Evolutionary conservation across 2,329 filamentous ascomycete species (phyloP), one percentile per base, ranked within the genome.

Genomic region (Herpotrichia juniperi): DNA sequence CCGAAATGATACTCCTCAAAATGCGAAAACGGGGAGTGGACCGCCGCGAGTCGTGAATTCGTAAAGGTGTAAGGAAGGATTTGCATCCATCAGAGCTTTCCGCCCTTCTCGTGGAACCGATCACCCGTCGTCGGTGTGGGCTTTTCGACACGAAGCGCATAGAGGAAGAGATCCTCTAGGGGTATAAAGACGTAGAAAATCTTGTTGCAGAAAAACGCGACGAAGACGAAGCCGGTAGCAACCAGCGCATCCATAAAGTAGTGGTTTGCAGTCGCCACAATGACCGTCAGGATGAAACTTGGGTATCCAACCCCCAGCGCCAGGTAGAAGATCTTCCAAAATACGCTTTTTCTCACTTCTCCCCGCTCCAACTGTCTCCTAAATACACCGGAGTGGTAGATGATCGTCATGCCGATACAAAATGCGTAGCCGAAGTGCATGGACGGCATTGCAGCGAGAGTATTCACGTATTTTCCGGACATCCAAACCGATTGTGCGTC

Each of bases 191-290:
- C 70, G 43, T 79, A 72, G 64, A 81, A 81, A 19, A 83, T 57
- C 49, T 75, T 74, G 63, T 84, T 84, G 56, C 73, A 74, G 4
- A 74, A 42, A 57, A 81, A 83, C 2, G 77, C 76, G 11, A 82
- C 42, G 4, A 74, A 68, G 2, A 81, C 80, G 17, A 79, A 80
- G 51, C 76, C 69, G 1, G 76, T 77, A 11, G 81, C 81, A 5
- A 81, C 76, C 14, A 78, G 62, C 0, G 81, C 81, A 61, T 84
- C 82, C 51, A 84, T 73, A 72, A 78, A 83, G 67, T 83, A 88
- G 63, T 84, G 84, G 61, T 87, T 87, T 28, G 83, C 84, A 0
- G 84, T 87, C 14, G 83, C 80, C 24, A 87, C 79, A 53, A 87
- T 87, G 25, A 80, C 81, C 0, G 79, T 74, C 43, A 86, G 63